Conservation (phyloP, 169 alveolate genomes). For the Ichthyophthirius multifiliis region DNA sequence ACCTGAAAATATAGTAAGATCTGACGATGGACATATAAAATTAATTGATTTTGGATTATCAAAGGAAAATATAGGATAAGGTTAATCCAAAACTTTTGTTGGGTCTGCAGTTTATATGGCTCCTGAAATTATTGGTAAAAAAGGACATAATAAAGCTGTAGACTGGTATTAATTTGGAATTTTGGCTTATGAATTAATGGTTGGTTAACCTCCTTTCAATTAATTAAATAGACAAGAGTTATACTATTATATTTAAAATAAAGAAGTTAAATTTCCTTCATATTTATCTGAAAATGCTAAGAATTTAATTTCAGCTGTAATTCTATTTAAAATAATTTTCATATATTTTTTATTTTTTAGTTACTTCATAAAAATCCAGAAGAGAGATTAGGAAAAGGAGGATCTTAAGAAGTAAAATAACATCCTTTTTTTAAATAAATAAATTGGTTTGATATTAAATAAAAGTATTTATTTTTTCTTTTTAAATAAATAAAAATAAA, state of each 20-base stretch:
- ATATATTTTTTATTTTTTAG: not conserved
- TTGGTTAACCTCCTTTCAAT: slow-evolving; percentile 77
- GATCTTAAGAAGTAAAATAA: slow-evolving; percentile 65
- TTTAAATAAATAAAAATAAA: not conserved
- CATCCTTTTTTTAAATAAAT: slow-evolving; percentile 71
- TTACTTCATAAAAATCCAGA: slow-evolving; percentile 48
- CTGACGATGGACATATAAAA: slow-evolving; percentile 77
- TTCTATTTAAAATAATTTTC: not conserved
- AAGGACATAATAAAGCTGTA: slow-evolving; percentile 83
- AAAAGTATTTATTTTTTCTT: not conserved
- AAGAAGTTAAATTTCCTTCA: slow-evolving; percentile 40
- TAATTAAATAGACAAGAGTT: slow-evolving; percentile 42
- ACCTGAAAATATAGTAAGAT: slow-evolving; percentile 85
- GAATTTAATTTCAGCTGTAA: slow-evolving; percentile 38
- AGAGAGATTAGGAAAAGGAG: slow-evolving; percentile 74
- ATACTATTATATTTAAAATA: slow-evolving; percentile 43
- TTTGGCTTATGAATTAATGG: slow-evolving; percentile 71
- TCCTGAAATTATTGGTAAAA: slow-evolving; percentile 66
- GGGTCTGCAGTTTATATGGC: slow-evolving; percentile 81
- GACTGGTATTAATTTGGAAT: slow-evolving; percentile 86
- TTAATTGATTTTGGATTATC: slow-evolving; percentile 86
- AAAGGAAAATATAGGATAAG: slow-evolving; percentile 70
- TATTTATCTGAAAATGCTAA: slow-evolving; percentile 42
- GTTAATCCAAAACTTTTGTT: slow-evolving; percentile 64
- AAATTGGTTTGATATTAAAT: slow-evolving; percentile 53